Evolutionary conservation across 2,329 filamentous ascomycete species (phyloP), one percentile per base, ranked within the genome.

Genomic region (Claviceps arundinis): DNA sequence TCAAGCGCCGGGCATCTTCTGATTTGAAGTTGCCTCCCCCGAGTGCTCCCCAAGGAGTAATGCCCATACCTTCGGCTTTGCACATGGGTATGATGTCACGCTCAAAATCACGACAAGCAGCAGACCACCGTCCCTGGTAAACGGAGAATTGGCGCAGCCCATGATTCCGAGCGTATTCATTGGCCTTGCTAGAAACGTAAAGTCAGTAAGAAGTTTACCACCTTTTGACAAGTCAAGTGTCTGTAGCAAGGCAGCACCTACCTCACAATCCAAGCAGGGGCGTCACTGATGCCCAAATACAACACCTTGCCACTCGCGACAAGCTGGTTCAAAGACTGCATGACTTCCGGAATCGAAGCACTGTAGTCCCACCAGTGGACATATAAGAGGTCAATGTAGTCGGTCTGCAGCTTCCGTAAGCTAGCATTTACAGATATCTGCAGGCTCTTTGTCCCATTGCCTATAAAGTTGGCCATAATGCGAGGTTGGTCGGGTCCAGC

Each of bases 341-440:
- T 87, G 46, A 87, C 50, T 60, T 87, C 82, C 0, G 76, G 71
- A 47, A 86, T 78, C 0, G 74, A 75, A n/a, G 78, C 80, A n/a
- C 74, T 78, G 60, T 75, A 82, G 62, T 86, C 82, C 81, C 82
- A 87, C 76, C 77, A 81, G 57, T 83, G 80, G 37, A 82, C 70
- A 50, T 80, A 82, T 2, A 81, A 70, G 51, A 85, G 61, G 60
- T 89, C 85, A 53, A 88, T 80, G 61, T 87, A 89, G 50, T 78
- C 73, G 0, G 83, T 86, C 65, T 82, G 74, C 50, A 83, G 72
- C 66, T 80, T 84, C 60, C 69, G 67, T 54, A 84, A 62, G 54
- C 77, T 81, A n/a, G 67, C 70, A 17, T 76, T 68, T 34, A 84
- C 68, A 1, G 78, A 82, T 1, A 68, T 60, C 44, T 74, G 72